Evolutionary conservation across 768 basidiomycete species (phyloP), one percentile per base, ranked within the genome.

Genomic region (Suillus americanus): DNA sequence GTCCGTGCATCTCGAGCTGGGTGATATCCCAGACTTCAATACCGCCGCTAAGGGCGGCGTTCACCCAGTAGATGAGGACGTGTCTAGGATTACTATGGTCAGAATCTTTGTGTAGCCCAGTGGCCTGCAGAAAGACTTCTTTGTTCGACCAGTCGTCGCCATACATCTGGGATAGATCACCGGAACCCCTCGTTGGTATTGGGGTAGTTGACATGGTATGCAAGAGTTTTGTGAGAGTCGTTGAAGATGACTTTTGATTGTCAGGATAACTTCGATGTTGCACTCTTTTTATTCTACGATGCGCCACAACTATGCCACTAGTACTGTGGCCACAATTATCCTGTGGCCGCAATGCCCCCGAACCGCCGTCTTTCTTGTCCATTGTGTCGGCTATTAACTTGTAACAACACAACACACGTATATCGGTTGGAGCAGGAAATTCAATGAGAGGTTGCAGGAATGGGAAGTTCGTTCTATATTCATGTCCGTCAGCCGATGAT

Each of bases 1-100:
- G 33, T 51, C 66, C 67, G 5, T 55, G 70, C 5, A 53, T 51
- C 30, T 67, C 64, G 43, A 75, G 70, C 18, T 73, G 73, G 16
- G 71, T 66, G 65, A 70, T 73, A 6, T 73, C 74, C 70, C 73
- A 75, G 3, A 73, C 68, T 40, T 73, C 66, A 18, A 67, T 67
- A 16, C 72, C 70, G 25, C 71, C 70, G 48, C 7, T 13, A 45
- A 73, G 73, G 50, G 63, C 56, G 14, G 46, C 61, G 66, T 73
- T 73, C 57, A 70, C 68, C 74, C 73, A 73, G 60, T 73, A 75
- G 38, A 73, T 20, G 20, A 75, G 25, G 50, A 72, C 68, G 37
- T 56, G 51, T 25, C 66, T 62, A 16, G 61, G 54, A 5, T 63
- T 51, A 41, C 3, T 46, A 23, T 18, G 63, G 23, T 63, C 25